Conservation (phyloP, 495 filamentous ascomycete species). For the Aspergillus avenaceus region DNA sequence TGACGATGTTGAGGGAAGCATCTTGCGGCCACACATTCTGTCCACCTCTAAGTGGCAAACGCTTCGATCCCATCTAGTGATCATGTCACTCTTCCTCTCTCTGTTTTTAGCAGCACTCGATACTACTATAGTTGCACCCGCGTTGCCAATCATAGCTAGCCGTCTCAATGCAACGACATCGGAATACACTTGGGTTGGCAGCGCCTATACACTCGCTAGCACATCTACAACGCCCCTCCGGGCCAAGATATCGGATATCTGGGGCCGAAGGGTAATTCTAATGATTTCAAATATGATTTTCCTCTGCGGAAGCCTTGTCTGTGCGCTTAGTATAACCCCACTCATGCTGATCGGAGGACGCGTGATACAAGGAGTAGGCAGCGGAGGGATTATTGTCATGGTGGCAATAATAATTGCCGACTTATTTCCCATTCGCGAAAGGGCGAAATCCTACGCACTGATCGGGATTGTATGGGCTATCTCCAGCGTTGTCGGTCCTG, state of each 20-base stretch:
- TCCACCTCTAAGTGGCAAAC: too few species aligned
- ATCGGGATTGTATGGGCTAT: neutral
- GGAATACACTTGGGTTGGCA: conserved; percentile 63
- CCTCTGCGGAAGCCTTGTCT: conserved; percentile 59
- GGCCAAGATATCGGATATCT: conserved; percentile 70
- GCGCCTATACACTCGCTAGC: conserved; percentile 55
- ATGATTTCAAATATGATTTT: conserved; percentile 61
- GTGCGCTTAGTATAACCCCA: conserved; percentile 41
- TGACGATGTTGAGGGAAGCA: too few species aligned
- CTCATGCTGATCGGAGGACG: conserved; percentile 33
- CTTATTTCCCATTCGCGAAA: neutral
- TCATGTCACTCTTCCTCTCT: too few species aligned
- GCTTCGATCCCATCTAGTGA: too few species aligned
- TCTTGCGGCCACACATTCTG: too few species aligned
- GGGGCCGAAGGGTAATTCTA: conserved; percentile 67
- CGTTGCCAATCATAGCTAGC: conserved; percentile 49
- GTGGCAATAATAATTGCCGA: neutral
- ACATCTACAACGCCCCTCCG: conserved; percentile 57
- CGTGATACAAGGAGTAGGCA: neutral
- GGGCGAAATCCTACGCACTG: neutral
- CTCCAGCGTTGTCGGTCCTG: neutral
- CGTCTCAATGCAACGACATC: conserved; percentile 45
- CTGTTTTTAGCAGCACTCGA: too few species aligned
- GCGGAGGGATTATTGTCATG: neutral
- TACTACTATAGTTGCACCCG: conserved; percentile 32